A percentile compares a stretch with the other conserved stretches of the same genome.
Conservation (phyloP, 2,329 filamentous ascomycete species). For the Fusarium piperis region DNA sequence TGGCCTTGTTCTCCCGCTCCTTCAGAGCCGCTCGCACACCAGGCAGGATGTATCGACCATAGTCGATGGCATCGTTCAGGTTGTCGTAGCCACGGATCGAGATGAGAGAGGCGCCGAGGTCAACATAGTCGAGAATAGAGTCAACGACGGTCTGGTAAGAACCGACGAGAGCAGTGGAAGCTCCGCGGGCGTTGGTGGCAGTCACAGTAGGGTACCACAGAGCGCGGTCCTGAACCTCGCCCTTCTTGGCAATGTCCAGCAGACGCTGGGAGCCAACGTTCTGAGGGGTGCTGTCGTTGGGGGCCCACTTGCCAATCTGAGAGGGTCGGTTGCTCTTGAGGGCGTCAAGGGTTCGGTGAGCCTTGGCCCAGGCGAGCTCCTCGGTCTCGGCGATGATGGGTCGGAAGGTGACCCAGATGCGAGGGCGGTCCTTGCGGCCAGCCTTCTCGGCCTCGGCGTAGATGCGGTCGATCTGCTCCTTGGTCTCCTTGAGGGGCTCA, state of each 20-base stretch:
- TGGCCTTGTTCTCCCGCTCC: conserved; percentile 36
- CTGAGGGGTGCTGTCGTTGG: conserved; percentile 52
- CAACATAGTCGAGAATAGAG: conserved; percentile 66
- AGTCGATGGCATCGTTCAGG: conserved; percentile 67
- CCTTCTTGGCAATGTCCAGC: conserved; percentile 64
- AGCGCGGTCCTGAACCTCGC: conserved; percentile 68
- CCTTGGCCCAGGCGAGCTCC: conserved; percentile 70
- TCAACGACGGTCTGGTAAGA: conserved; percentile 62
- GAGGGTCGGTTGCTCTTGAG: conserved; percentile 56
- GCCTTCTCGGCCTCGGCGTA: conserved; percentile 68
- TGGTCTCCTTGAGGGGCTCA: conserved; percentile 70
- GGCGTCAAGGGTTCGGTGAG: conserved; percentile 63
- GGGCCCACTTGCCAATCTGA: conserved; percentile 43
- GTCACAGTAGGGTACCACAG: conserved; percentile 73
- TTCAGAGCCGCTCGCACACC: conserved; percentile 53
- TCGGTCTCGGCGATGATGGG: conserved; percentile 70
- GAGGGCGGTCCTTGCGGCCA: conserved; percentile 62
- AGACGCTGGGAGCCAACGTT: conserved; percentile 69
- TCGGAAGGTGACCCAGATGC: conserved; percentile 72
- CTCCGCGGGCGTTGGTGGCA: conserved; percentile 67
- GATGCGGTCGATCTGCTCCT: conserved; percentile 69
- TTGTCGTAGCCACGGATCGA: conserved; percentile 71
- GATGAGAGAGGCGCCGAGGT: conserved; percentile 65
- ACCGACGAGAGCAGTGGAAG: conserved; percentile 67
- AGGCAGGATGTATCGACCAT: conserved; percentile 65